phyloP scores from a whole-genome alignment of 371 early-diverging fungal species.

The Mucor circinelloides region DNA sequence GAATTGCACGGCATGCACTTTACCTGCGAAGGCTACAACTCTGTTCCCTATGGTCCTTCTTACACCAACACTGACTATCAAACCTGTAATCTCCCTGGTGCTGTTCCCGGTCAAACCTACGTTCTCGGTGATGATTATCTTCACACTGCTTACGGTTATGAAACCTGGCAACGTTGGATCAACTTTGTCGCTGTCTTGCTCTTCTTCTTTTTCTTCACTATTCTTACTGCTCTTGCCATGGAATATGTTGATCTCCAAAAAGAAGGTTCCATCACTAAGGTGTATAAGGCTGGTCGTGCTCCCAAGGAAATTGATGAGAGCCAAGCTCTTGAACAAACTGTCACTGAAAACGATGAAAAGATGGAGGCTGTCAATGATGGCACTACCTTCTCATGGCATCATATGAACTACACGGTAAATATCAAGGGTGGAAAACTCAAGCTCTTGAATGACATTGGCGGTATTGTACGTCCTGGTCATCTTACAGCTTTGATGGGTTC shows the following conservation, averaged over 20 bases:
- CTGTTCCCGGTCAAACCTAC: constrained; percentile 42
- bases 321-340: constrained; percentile 19
- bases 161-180: constrained; percentile 57
- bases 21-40: constrained; percentile 41
- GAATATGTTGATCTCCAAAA: constrained; percentile 58
- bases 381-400: constrained; percentile 62
- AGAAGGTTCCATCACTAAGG: constrained; percentile 58
- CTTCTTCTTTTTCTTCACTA: constrained; percentile 58
- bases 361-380: constrained; percentile 49
- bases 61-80: constrained; percentile 50
- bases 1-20: constrained; percentile 57
- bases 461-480: constrained; percentile 61
- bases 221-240: constrained; percentile 54
- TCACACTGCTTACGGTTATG: constrained; percentile 34
- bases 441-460: constrained; percentile 56
- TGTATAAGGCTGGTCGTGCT: constrained; percentile 51
- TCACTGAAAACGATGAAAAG: constrained; percentile 26
- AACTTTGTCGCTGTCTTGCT: constrained; percentile 60
- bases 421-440: constrained; percentile 57
- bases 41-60: constrained; percentile 46
- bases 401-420: constrained; percentile 62
- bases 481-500: constrained; percentile 86
- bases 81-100: constrained; percentile 58
- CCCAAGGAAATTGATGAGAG: constrained; percentile 31
- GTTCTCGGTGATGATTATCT: constrained; percentile 60